Percentiles rank a stretch among this genome's conserved stretches.
phyloP scores from a whole-genome alignment of 2,329 filamentous ascomycete species.

The Aspergillus sp. region DNA sequence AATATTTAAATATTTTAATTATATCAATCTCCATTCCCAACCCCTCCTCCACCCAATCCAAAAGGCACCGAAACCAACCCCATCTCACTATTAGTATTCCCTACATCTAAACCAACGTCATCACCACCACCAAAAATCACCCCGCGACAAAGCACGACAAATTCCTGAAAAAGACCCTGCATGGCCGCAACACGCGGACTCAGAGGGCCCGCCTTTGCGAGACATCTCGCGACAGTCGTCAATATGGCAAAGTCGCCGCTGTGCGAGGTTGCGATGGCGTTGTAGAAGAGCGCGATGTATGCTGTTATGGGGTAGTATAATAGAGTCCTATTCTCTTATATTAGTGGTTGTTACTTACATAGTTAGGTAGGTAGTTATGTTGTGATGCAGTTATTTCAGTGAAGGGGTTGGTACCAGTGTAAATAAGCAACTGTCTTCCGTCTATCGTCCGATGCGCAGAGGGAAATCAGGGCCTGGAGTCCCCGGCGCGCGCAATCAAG shows the following conservation, averaged over 20 bases:
- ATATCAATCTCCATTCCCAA: too few species aligned
- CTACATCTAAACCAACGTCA: too few species aligned
- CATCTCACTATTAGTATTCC: too few species aligned
- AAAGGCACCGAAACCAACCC: too few species aligned
- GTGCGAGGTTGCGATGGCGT: conserved; percentile 20
- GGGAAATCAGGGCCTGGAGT: conserved; percentile 14
- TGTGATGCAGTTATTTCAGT: too few species aligned
- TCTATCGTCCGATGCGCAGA: conserved; percentile 19
- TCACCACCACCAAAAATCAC: not conserved
- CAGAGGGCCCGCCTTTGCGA: conserved; percentile 13
- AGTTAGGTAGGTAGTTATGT: not conserved
- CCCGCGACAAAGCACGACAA: conserved; percentile 15
- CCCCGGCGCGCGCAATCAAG: conserved; percentile 23
- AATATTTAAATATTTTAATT: too few species aligned
- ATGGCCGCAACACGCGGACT: conserved; percentile 17
- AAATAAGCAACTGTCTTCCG: conserved; percentile 17
- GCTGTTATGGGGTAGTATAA: conserved; percentile 24
- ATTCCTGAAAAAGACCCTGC: conserved; percentile 17
- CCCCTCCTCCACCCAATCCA: too few species aligned
- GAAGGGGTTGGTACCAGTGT: conserved; percentile 14
- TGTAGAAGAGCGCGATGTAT: conserved; percentile 24
- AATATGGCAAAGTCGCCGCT: conserved; percentile 21
- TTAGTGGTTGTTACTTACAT: too few species aligned
- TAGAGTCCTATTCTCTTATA: conserved; percentile 14
- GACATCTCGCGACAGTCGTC: conserved; percentile 16